Evolutionary conservation across 257 asterid species (phyloP).

Genomic region (Plectranthus barbatus): DNA sequence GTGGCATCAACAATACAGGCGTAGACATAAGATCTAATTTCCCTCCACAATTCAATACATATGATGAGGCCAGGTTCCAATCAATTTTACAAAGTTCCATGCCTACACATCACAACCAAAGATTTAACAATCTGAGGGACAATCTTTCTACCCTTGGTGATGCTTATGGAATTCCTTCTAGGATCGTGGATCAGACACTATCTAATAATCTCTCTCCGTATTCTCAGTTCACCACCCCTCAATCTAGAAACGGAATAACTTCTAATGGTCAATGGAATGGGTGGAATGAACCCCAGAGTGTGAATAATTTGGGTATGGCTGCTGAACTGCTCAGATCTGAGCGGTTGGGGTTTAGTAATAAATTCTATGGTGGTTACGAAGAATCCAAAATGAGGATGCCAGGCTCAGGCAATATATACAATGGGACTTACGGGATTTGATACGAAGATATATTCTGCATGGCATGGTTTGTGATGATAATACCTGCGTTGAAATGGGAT

Average conservation of each 20-base stretch:
- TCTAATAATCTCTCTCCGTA: constrained; percentile 51
- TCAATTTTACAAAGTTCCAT: constrained; percentile 61
- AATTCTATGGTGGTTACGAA: constrained; percentile 58
- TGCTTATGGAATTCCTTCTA: constrained; percentile 59
- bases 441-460: constrained; percentile 12
- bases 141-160: constrained; percentile 37
- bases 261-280: constrained; percentile 87
- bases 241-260: constrained; percentile 48
- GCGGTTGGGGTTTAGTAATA: constrained; percentile 51
- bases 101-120: constrained; percentile 62
- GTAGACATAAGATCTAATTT: constrained; percentile 48
- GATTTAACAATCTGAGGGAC: constrained; percentile 39
- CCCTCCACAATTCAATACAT: constrained; percentile 50
- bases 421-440: constrained; percentile 71
- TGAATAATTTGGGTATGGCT: constrained; percentile 54
- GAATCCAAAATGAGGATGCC: constrained; percentile 66
- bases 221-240: constrained; percentile 50
- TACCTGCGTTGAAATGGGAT: constrained; percentile 17
- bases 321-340: constrained; percentile 65
- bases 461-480: constrained; percentile 6
- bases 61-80: constrained; percentile 64
- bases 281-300: constrained; percentile 64
- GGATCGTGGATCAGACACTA: constrained; percentile 57
- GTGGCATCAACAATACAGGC: constrained; percentile 45
- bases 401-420: constrained; percentile 62